Conservation (phyloP, 2,329 filamentous ascomycete genomes). For the Coniella vitis region DNA sequence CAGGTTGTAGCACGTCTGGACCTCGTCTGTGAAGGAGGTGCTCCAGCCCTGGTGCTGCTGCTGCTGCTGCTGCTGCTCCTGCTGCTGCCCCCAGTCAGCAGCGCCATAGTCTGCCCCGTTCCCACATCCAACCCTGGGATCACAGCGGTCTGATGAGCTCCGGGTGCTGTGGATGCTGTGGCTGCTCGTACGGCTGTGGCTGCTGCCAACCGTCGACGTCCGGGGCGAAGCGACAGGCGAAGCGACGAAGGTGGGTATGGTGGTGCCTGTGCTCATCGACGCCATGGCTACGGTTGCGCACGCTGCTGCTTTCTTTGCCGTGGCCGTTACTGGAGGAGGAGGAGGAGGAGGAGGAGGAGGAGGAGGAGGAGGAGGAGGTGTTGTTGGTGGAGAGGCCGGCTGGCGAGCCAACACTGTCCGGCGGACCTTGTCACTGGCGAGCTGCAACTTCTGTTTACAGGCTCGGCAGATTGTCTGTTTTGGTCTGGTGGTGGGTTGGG, state of each 20-base stretch:
- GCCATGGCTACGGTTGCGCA: no score
- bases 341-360: no score
- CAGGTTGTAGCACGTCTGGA: constrained; percentile 14
- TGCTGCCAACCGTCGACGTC: constrained; percentile 1
- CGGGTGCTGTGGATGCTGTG: background rate
- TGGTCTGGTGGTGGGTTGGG: no score
- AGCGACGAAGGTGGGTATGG: no score
- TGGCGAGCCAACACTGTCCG: background rate
- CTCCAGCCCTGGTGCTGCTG: background rate
- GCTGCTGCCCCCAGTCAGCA: constrained; percentile 7
- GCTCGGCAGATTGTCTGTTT: no score
- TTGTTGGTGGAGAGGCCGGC: background rate
- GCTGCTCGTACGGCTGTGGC: background rate
- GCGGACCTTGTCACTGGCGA: no score
- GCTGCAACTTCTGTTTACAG: no score
- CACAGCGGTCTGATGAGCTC: background rate
- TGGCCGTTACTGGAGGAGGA: no score
- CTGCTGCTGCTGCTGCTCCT: constrained; percentile 2
- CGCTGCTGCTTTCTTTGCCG: no score
- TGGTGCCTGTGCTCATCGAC: no score
- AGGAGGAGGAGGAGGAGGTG: no score
- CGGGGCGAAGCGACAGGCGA: background rate
- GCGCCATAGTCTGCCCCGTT: background rate
- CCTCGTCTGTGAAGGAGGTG: constrained; percentile 11
- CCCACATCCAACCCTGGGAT: no score